phyloP scores from a whole-genome alignment of 805 yeast genomes.

The Saccharomycopsis malanga region DNA sequence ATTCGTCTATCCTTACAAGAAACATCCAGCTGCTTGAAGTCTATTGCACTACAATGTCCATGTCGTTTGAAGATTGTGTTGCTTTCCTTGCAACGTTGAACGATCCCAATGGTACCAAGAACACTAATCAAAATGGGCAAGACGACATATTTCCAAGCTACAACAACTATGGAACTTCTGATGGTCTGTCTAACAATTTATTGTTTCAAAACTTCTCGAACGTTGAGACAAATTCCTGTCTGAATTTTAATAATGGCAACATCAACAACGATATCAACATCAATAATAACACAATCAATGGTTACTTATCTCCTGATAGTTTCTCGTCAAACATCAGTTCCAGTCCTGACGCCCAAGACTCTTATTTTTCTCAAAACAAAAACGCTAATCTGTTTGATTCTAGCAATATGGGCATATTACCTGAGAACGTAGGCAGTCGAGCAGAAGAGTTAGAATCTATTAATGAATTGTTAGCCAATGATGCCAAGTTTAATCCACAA shows the following conservation, averaged over 20 bases:
- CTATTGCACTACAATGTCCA: conserved; percentile 22
- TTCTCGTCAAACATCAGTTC: conserved; percentile 10
- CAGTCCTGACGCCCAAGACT: neutral
- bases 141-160: conserved; percentile 2
- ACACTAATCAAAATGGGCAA: conserved; percentile 9
- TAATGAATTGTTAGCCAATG: neutral
- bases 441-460: conserved; percentile 5
- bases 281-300: neutral
- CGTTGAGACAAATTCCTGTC: neutral
- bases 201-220: neutral
- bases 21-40: neutral
- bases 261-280: neutral
- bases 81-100: conserved; percentile 27
- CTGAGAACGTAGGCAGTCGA: neutral
- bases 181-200: conserved; percentile 2
- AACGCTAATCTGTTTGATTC: no score
- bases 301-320: conserved; percentile 7
- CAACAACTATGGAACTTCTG: conserved; percentile 7
- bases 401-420: neutral
- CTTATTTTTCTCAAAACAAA: neutral
- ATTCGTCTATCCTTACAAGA: neutral
- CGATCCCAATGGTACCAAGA: conserved; percentile 13
- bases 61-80: conserved; percentile 30
- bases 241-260: neutral
- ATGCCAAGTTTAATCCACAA: neutral